phyloP scores from a whole-genome alignment of 2,329 filamentous ascomycete genomes.

The Alternaria solani region DNA sequence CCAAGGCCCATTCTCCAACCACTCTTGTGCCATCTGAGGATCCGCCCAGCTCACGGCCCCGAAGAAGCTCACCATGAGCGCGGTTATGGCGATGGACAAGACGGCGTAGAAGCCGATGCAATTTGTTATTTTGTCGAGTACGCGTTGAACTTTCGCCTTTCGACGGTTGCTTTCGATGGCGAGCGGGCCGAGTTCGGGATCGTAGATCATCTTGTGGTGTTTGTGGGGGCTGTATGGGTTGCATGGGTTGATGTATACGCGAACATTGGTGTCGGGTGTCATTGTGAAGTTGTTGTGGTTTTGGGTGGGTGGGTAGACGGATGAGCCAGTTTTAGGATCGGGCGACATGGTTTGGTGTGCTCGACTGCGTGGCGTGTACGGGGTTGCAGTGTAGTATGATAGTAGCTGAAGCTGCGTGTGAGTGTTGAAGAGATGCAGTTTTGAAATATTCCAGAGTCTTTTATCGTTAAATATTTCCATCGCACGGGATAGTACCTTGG shows the following conservation, averaged over 20 bases:
- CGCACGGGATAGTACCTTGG: neutral
- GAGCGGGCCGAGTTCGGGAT: neutral
- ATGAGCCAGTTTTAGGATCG: neutral
- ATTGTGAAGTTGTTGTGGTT: neutral
- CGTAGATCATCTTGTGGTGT: neutral
- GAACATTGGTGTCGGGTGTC: neutral
- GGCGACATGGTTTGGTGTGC: neutral
- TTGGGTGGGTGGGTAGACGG: neutral
- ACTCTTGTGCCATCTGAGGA: neutral
- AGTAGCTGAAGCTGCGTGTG: neutral
- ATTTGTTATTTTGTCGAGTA: neutral
- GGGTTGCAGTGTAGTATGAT: neutral
- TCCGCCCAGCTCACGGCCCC: neutral
- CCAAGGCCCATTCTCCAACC: neutral
- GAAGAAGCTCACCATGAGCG: neutral
- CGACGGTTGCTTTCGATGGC: neutral
- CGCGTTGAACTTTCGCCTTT: rapidly evolving
- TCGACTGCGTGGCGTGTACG: no score
- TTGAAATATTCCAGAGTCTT: neutral
- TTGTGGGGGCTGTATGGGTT: neutral
- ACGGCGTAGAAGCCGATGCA: neutral
- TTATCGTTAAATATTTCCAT: neutral
- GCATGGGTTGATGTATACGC: neutral
- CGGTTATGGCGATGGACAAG: neutral
- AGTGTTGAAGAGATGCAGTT: neutral